These are phyloP conservation scores for Phaffia australis DNA, from an alignment of 768 basidiomycete genomes.

Conservation along the genomic window DNA sequence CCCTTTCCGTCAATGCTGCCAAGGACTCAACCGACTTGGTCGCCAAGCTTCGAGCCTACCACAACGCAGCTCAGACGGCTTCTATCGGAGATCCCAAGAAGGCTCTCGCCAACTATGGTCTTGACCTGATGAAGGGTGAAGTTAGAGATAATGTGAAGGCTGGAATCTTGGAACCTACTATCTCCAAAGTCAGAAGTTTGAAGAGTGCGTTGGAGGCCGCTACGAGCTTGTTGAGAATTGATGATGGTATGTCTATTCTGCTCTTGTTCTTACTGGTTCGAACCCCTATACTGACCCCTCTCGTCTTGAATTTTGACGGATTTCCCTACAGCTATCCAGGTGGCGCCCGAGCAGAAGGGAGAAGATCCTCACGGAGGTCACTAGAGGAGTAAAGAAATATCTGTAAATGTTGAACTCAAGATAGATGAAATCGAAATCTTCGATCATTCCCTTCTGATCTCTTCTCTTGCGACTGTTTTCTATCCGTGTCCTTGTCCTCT, in stretches of 20 bases:
- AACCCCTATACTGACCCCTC: not conserved
- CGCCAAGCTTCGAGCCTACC: constrained; percentile 90
- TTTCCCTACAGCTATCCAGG: constrained; percentile 19
- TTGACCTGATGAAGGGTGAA: constrained; percentile 87
- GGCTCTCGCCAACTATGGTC: constrained; percentile 75
- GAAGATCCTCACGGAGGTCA: constrained; percentile 20
- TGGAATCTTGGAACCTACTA: constrained; percentile 88
- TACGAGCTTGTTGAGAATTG: constrained; percentile 84
- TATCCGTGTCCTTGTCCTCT: too few relatives aligned
- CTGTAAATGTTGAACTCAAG: too few relatives aligned
- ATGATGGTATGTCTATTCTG: constrained; percentile 41
- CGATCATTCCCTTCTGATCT: too few relatives aligned
- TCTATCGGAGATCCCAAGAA: constrained; percentile 85
- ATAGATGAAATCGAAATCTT: too few relatives aligned
- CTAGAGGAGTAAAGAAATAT: too few relatives aligned
- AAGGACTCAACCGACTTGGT: constrained; percentile 97
- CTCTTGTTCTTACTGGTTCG: not conserved
- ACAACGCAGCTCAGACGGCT: constrained; percentile 91
- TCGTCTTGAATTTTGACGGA: not conserved
- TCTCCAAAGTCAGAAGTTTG: constrained; percentile 92
- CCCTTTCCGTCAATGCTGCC: constrained; percentile 91
- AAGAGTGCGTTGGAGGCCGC: constrained; percentile 97
- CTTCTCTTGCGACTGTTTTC: too few relatives aligned
- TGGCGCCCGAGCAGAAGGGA: constrained; percentile 24
- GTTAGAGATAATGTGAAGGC: constrained; percentile 89